Evolutionary conservation across 2,329 filamentous ascomycete genomes (phyloP), one percentile per base, ranked within the genome.

Genomic region (Fusarium oligoseptatum): DNA sequence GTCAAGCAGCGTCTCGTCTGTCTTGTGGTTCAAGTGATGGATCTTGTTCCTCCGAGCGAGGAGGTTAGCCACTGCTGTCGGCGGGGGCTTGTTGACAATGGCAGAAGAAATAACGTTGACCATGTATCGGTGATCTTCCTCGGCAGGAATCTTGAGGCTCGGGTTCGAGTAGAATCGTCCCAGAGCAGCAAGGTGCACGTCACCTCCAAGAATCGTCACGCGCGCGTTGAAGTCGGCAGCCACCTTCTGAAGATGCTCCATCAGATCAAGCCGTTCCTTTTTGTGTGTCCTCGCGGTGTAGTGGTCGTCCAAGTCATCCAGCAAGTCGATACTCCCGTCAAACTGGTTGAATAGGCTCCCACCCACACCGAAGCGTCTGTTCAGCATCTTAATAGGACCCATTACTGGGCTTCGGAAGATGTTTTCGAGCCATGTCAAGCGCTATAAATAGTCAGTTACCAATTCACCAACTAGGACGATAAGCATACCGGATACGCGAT

Each of bases 391-490:
- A 80, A 98, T 91, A 0, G 95, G 95, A 0, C 93, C 95, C 80
- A 98, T 95, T 27, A 98, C 77, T 1, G 96, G 95, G 70, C 94
- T 97, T 17, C 90, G 89, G 77, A 98, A 90, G 67, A 98, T 93
- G 79, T 98, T 98, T 82, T 98, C 96, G 6, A 98, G 88, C 96
- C 96, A 98, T n/a, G 95, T 97, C 64, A 98, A 88, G 77, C 96
- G 94, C 88, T 91, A 73, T 8, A 34, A 67, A 15, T 37, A 7
- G 64, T 78, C 43, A 76, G 71, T 68, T 39, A 39, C 32, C 20
- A 12, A 5, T n/a, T 37, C 43, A 27, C 4, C 43, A 32, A 22
- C 24, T 17, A 17, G 1, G 36, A 1, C 86, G 85, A 7, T 58
- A 20, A 62, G 80, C 88, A 80, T 84, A 92, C 90, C 71, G 94